Conservation (phyloP, 1,284 basidiomycete genomes). For the Coriolopsis trogii region DNA sequence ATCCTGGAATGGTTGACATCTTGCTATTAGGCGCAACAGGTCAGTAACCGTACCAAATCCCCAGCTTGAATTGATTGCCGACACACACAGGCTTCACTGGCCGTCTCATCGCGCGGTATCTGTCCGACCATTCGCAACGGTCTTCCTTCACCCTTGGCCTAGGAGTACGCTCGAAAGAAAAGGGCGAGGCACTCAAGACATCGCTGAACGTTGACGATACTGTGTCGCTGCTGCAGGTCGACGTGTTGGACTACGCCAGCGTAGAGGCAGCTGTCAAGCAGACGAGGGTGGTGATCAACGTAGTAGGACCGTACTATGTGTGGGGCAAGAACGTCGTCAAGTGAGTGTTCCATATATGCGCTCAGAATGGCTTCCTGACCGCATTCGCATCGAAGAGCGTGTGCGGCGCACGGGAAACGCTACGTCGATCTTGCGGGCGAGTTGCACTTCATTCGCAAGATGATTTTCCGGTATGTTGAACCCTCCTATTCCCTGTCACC, state of each 20-base stretch:
- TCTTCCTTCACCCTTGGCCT: slow-evolving; percentile 60
- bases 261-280: slow-evolving; percentile 55
- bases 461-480: slow-evolving; percentile 45
- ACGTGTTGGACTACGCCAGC: slow-evolving; percentile 49
- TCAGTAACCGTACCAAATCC: slow-evolving; percentile 12
- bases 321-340: slow-evolving; percentile 67
- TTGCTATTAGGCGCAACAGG: slow-evolving; percentile 67
- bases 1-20: slow-evolving; percentile 45
- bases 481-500: too few relatives aligned
- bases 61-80: neutral
- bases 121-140: slow-evolving; percentile 60
- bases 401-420: slow-evolving; percentile 54
- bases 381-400: slow-evolving; percentile 50
- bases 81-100: slow-evolving; percentile 69
- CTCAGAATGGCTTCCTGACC: too few relatives aligned
- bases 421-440: slow-evolving; percentile 72
- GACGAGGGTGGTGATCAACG: slow-evolving; percentile 65
- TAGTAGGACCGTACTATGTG: slow-evolving; percentile 70
- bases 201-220: slow-evolving; percentile 43
- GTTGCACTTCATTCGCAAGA: slow-evolving; percentile 50
- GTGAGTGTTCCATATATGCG: slow-evolving; percentile 42
- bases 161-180: slow-evolving; percentile 60
- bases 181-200: slow-evolving; percentile 50
- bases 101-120: slow-evolving; percentile 60
- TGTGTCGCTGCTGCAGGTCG: slow-evolving; percentile 51